phyloP scores from a whole-genome alignment of 768 basidiomycete species.

The Leucocoprinus birnbaumii region DNA sequence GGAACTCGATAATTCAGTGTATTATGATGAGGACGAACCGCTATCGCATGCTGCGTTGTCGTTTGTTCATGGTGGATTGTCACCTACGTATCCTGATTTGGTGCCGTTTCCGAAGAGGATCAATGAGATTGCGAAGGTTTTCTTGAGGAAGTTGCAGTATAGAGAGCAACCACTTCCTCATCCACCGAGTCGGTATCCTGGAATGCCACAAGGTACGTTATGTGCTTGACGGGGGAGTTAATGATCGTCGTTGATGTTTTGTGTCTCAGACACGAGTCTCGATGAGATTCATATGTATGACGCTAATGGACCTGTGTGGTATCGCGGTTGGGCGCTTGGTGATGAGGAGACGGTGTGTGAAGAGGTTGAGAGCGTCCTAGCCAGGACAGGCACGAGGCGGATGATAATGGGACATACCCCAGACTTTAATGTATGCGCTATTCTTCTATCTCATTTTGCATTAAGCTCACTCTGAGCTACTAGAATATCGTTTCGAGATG shows the following conservation, averaged over 20 bases:
- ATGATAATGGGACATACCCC: slow-evolving; percentile 99
- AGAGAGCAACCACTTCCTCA: slow-evolving; percentile 72
- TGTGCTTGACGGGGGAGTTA: background rate
- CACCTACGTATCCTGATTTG: slow-evolving; percentile 70
- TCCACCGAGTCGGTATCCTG: slow-evolving; percentile 75
- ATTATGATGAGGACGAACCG: slow-evolving; percentile 32
- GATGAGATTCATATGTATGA: slow-evolving; percentile 75
- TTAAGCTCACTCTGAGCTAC: background rate
- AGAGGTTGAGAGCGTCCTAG: slow-evolving; percentile 67
- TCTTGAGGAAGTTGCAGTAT: slow-evolving; percentile 69
- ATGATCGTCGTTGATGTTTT: slow-evolving; percentile 10
- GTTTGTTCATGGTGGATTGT: slow-evolving; percentile 92
- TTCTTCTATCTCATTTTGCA: background rate
- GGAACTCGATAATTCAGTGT: slow-evolving; percentile 14
- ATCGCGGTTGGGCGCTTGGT: slow-evolving; percentile 87
- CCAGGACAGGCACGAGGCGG: slow-evolving; percentile 76
- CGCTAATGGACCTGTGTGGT: slow-evolving; percentile 87
- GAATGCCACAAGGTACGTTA: slow-evolving; percentile 53
- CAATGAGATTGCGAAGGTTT: slow-evolving; percentile 67
- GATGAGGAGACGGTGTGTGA: slow-evolving; percentile 66
- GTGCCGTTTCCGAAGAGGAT: slow-evolving; percentile 83
- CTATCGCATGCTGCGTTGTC: slow-evolving; percentile 81
- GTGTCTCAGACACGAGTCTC: slow-evolving; percentile 41
- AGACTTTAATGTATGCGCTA: slow-evolving; percentile 58
- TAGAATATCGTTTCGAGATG: slow-evolving; percentile 84